Evolutionary conservation across 2,329 filamentous ascomycete genomes (phyloP), one percentile per base, ranked within the genome.

Genomic region (Lithohypha guttulata): DNA sequence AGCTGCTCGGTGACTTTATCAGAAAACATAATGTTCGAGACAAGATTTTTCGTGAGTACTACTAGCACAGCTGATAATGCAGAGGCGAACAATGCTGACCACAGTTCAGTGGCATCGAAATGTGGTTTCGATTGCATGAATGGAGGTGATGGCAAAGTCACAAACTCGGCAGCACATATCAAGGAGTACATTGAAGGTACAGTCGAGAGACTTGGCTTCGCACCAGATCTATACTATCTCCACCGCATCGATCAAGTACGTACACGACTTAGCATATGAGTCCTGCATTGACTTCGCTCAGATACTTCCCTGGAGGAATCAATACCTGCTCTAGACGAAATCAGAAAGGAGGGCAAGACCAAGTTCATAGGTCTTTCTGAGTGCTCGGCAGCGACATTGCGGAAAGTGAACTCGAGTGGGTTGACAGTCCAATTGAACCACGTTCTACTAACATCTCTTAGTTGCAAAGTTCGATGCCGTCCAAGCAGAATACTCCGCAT

Each of bases 301-400:
- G 55, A 63, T 9, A 70, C 66, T 0, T 63, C 64, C 1, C 55
- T 70, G 0, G 62, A 66, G 35, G 64, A 68, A 29, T 69, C 66
- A 0, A 69, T 70, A 21, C 43, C 58, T 0, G 63, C 66, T 1
- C 59, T 70, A 0, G 65, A 70, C 42, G 59, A 61, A 35, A 57
- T 70, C 35, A 63, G 65, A 27, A 61, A 59, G 39, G 58, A 59
- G 0, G 64, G 65, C 3, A 68, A 67, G 51, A 66, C 64, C 11
- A 68, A 66, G 50, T 68, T 66, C 37, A 68, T 69, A 34, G 66
- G 64, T 9, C 55, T 69, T 0, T 68, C 64, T 0, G 66, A 69
- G 39, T 67, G 64, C 43, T 68, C 65, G 2, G 63, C 64, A 0
- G 51, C 51, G 1, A 69, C 65, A 0, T 46, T 69, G 4, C 60